phyloP scores from a whole-genome alignment of 2,329 filamentous ascomycete genomes.

The Colletotrichum phormii region DNA sequence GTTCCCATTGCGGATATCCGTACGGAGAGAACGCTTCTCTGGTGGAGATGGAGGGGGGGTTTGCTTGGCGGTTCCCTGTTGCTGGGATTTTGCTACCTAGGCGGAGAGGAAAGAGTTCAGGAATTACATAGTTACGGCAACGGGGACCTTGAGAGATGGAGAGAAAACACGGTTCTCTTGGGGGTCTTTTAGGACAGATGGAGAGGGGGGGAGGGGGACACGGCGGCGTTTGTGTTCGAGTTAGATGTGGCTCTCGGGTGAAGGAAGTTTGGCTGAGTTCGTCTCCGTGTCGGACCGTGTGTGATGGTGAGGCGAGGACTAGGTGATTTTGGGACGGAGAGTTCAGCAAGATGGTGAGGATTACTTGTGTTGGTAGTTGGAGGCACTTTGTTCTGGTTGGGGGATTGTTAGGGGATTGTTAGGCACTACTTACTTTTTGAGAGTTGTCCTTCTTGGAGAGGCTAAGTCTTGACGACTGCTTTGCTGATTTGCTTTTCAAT shows the following conservation, averaged over 20 bases:
- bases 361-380: background rate
- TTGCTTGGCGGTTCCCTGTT: background rate
- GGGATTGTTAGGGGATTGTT: no score
- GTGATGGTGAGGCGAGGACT: background rate
- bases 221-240: background rate
- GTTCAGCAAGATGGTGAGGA: background rate
- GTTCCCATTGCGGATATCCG: background rate
- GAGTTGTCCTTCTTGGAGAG: background rate
- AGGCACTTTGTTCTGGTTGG: background rate
- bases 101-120: no score
- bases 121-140: background rate
- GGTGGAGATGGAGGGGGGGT: background rate
- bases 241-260: background rate
- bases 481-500: background rate
- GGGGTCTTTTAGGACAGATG: background rate
- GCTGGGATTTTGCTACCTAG: background rate
- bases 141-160: background rate
- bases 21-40: background rate
- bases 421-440: no score
- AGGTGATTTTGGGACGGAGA: background rate
- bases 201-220: background rate
- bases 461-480: background rate
- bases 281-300: background rate
- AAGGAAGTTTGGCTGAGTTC: background rate
- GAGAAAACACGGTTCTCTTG: background rate